Evolutionary conservation across 1,284 basidiomycete species (phyloP), one percentile per base, ranked within the genome.

Genomic region (Tremellales sp.): DNA sequence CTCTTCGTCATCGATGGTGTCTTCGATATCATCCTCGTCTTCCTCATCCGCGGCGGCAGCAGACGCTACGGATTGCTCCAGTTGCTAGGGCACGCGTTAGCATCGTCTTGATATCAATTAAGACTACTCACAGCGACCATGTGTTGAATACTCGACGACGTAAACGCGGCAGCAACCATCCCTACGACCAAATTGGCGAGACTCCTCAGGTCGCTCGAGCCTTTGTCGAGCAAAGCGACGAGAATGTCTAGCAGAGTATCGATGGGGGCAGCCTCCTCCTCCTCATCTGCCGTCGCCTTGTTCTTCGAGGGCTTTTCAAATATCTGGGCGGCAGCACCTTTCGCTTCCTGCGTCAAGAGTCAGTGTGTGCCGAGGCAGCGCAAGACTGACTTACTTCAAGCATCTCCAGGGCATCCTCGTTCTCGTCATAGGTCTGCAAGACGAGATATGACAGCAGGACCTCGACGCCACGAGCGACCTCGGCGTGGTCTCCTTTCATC

Each of bases 201-300:
- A 0, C 82, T 80, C 19, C 90, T 83, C 68, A 89, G 78, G 71
- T 90, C 94, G 29, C 83, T 81, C 9, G 85, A 88, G 2, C 86
- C 84, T 51, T 85, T 81, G 67, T 97, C 92, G 41, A 98, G 75
- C 63, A 90, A 84, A 7, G 87, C 88, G 47, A 97, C 86, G 48
- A 97, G 80, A 21, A 81, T 80, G 64, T 97, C 93, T 40, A 93
- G 83, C 31, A 97, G 77, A 27, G 91, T 72, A 59, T 95, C 91
- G 43, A 93, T 81, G 1, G 88, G 83, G 34, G 80, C 75, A 26
- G 74, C 75, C 9, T 71, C 70, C 13, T 73, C 63, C 1, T 64
- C 65, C 18, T 54, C 59, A 12, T 58, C 61, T 1, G 65, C 75
- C 79, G 68, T 72, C 35, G 68, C 63, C 63, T 76, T 80, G n/a